Base-by-base conservation (phyloP, 1,284 basidiomycete species). In the Heterobasidion occidentale region DNA sequence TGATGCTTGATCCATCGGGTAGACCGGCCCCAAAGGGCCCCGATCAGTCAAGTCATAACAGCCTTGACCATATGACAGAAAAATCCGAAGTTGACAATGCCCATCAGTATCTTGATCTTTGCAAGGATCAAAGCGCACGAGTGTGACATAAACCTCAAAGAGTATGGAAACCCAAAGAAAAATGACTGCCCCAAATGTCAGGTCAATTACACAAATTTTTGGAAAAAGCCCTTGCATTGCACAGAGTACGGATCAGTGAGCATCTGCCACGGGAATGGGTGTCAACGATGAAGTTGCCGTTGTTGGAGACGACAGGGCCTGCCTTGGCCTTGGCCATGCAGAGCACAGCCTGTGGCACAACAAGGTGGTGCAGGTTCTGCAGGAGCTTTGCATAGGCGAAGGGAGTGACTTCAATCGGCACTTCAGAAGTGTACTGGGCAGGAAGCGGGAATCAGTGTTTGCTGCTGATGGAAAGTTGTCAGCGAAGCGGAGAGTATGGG, bases 351-450 rank as follows among this genome's bases (percentile, higher is more conserved):
- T 79, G 74, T 36, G 88, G 79, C 35, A 86, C 84, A 44, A 83
- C 83, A 46, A 90, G 71, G 17, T 77, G 74, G 56, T 80, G 84
- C 47, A 96, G 68, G 65, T 84, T 83, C 60, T 80, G 80, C 52
- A 92, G 74, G 20, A 95, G 90, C 68, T 90, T 91, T 48, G 87
- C 90, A 70, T 97, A 97, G 3, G 95, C 96, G 67, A 98, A 98
- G 1, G 96, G 94, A 1, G 91, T 92, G 20, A 98, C 96, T 74
- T 99, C 97, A 60, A 99, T 87, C 0, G 96, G 96, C 15, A 99
- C 86, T 20, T 96, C 96, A 68, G 90, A 83, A 52, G 77, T 80
- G 78, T 88, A 98, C 92, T 94, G 62, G 4, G 19, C 19, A 19
- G 19, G 19, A 19, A 19, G 2, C 19, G 19, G 19, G 19, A 19